These are phyloP conservation scores for Marasmius sp. DNA, from an alignment of 1,284 basidiomycete genomes.

Conservation along the genomic window DNA sequence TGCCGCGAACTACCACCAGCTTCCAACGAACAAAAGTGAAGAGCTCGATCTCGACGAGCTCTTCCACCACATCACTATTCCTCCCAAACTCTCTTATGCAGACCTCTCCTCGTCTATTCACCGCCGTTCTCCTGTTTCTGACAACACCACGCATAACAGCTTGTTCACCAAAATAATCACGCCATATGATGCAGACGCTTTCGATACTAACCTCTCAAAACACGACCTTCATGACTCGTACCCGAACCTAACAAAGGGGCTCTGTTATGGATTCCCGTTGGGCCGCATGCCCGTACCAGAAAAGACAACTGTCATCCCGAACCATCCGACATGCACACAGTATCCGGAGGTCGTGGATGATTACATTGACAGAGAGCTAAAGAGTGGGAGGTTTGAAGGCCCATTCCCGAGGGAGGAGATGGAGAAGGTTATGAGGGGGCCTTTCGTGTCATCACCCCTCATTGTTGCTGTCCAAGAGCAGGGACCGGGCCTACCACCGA, in stretches of 20 bases:
- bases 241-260: not conserved
- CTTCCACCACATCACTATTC: not conserved
- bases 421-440: no score
- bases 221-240: not conserved
- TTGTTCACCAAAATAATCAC: not conserved
- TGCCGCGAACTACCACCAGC: not conserved
- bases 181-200: slow-evolving; percentile 2
- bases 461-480: slow-evolving; percentile 12
- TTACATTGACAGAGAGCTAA: slow-evolving; percentile 8
- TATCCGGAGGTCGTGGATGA: slow-evolving; percentile 1
- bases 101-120: not conserved
- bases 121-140: not conserved
- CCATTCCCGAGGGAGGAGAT: slow-evolving; percentile 8
- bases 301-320: slow-evolving; percentile 8
- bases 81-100: not conserved
- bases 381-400: slow-evolving; percentile 8
- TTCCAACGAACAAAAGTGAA: not conserved
- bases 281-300: not conserved
- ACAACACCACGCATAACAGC: no score
- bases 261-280: not conserved
- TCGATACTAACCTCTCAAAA: not conserved
- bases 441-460: slow-evolving; percentile 11
- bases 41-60: not conserved
- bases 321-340: slow-evolving; percentile 5
- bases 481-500: not conserved